Percentiles rank a stretch among this genome's conserved stretches.
phyloP scores from a whole-genome alignment of 768 basidiomycete species.

The Lactifluus echinatus region DNA sequence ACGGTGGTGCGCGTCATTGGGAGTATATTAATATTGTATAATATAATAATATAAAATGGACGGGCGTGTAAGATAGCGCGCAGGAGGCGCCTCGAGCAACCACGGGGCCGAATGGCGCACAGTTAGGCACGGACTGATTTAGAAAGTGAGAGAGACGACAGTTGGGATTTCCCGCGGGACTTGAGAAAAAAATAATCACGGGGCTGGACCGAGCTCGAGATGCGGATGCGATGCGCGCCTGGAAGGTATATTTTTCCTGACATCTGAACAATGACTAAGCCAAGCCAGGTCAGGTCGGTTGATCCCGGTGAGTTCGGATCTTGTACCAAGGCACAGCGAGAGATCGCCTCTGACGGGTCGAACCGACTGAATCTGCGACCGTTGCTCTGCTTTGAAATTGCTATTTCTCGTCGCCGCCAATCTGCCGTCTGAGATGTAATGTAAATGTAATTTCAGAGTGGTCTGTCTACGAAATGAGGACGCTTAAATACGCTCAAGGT shows the following conservation, averaged over 20 bases:
- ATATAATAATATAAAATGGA: neutral
- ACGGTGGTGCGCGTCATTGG: neutral
- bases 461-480: slow-evolving; percentile 9
- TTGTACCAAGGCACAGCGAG: slow-evolving; percentile 14
- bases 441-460: neutral
- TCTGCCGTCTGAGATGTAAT: slow-evolving; percentile 2
- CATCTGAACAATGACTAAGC: slow-evolving; percentile 11
- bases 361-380: slow-evolving; percentile 3
- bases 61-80: neutral
- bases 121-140: neutral
- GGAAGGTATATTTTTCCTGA: neutral
- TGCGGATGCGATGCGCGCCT: neutral
- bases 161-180: neutral
- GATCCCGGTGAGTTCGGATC: slow-evolving; percentile 20
- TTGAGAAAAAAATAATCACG: neutral
- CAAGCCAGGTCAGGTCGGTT: neutral
- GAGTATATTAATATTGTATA: neutral
- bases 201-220: too few species aligned
- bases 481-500: slow-evolving; percentile 19
- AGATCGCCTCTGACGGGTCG: slow-evolving; percentile 1
- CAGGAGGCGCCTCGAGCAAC: neutral
- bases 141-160: neutral
- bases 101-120: neutral
- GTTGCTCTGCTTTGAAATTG: slow-evolving; percentile 5
- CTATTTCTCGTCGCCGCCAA: slow-evolving; percentile 6